Base-by-base conservation (phyloP, 352 stramenopile species). In the Globisporangium rhizosaccharum region DNA sequence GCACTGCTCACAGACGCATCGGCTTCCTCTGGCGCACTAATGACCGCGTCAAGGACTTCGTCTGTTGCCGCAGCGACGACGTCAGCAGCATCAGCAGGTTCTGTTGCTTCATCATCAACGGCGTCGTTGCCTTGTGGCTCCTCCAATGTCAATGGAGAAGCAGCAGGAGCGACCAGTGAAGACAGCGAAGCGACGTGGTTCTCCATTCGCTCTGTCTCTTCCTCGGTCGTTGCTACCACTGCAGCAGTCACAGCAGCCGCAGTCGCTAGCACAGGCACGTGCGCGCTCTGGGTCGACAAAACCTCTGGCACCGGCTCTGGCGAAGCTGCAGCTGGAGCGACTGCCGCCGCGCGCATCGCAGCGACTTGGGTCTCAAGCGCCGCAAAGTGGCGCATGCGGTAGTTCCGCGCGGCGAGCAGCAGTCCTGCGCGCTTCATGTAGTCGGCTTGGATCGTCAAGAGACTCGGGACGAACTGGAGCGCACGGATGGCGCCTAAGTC, bases 361-460 rank as follows among this genome's bases (percentile, higher is more conserved):
- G 76, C 60, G 9, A 73, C 63, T 20, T 84, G 56, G 11, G 33
- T 28, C 46, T 87, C 57, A 15, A 92, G 59, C 39, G 57, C 55
- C 0, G 63, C 57, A 5, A 87, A 17, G 47, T 84, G 71, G 23
- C 65, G 74, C 52, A 86, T 46, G 5, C 72, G 62, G 55, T 85
- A 91, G 47, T 67, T 82, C 36, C 73, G 70, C 14, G 82, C 64
- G 0, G 76, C 71, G 6, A 87, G 61, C 30, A 90, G 65, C 39
- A 93, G 57, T 2, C 60, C 71, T 25, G 68, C 75, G 33, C 81
- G 71, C 56, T 89, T 87, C 57, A 86, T 61, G 28, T 67, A 68
- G 44, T 89, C 80, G 6, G 71, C 73, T 51, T 93, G 83, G 57
- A 91, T 71, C 20, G 64, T 77, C 9, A 86, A 33, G 57, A 93